Evolutionary conservation across 2,329 filamentous ascomycete genomes (phyloP).

Genomic region (Fusarium avenaceum): DNA sequence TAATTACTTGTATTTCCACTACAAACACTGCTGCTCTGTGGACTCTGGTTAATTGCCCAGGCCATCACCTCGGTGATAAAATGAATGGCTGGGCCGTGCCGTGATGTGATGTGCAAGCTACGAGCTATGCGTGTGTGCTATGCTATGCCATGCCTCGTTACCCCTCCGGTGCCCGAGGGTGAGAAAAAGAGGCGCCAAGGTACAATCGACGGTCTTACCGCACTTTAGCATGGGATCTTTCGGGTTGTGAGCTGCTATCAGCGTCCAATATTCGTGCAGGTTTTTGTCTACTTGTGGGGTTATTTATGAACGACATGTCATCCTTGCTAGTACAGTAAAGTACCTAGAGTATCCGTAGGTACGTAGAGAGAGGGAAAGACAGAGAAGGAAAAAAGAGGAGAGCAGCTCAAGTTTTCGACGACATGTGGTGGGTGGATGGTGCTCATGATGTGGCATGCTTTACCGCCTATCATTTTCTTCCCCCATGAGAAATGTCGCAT

Average conservation of each 20-base stretch:
- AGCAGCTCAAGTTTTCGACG: conserved; percentile 25
- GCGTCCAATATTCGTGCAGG: conserved; percentile 36
- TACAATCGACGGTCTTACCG: conserved; percentile 38
- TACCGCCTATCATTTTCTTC: conserved; percentile 35
- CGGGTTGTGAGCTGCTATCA: conserved; percentile 29
- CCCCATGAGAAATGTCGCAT: conserved; percentile 31
- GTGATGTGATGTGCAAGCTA: neutral
- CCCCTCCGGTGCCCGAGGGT: too few species aligned
- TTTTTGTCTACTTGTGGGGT: conserved; percentile 36
- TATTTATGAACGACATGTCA: conserved; percentile 36
- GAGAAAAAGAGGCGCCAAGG: too few species aligned
- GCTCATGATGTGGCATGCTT: conserved; percentile 38
- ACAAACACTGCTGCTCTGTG: neutral
- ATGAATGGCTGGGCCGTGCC: conserved; percentile 47
- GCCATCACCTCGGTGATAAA: conserved; percentile 49
- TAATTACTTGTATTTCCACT: neutral
- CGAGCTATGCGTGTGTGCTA: neutral
- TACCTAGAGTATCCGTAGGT: neutral
- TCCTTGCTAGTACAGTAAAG: conserved; percentile 25
- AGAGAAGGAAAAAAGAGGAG: conserved; percentile 6
- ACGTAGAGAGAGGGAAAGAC: neutral
- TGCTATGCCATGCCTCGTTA: neutral
- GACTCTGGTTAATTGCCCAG: conserved; percentile 32
- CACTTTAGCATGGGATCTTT: conserved; percentile 42
- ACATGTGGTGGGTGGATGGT: conserved; percentile 10